phyloP scores from a whole-genome alignment of 2,329 filamentous ascomycete species.

The Talaromyces sp. region DNA sequence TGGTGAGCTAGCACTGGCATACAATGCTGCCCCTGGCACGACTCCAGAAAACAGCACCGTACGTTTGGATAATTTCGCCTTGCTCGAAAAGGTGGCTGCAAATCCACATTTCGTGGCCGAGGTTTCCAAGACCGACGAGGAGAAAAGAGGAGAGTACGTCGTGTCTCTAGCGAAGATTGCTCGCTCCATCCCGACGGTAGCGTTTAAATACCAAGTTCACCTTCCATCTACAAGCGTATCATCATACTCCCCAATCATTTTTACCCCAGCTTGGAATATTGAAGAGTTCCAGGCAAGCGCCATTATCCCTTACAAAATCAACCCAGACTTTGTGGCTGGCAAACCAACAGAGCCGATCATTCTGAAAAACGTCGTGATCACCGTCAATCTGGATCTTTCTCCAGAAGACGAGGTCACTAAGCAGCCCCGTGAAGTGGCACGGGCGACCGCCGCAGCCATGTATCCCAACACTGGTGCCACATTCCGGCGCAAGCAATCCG shows the following conservation, averaged over 20 bases:
- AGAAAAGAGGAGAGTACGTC: constrained; percentile 70
- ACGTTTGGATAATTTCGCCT: constrained; percentile 78
- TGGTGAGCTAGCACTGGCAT: constrained; percentile 84
- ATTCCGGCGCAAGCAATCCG: constrained; percentile 42
- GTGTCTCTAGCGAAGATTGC: constrained; percentile 67
- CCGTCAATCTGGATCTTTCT: constrained; percentile 40
- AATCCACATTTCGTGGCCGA: constrained; percentile 87
- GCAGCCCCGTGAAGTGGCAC: constrained; percentile 32
- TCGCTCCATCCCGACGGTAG: constrained; percentile 61
- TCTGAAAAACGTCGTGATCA: constrained; percentile 74
- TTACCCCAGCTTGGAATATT: constrained; percentile 75
- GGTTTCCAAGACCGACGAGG: constrained; percentile 43
- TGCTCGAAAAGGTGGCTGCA: constrained; percentile 86
- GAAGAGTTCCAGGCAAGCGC: constrained; percentile 81
- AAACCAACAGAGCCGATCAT: constrained; percentile 43
- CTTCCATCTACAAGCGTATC: constrained; percentile 54
- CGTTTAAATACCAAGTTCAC: constrained; percentile 89
- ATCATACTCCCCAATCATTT: constrained; percentile 63
- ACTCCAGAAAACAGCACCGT: constrained; percentile 53
- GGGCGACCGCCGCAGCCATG: constrained; percentile 40
- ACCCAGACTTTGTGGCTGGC: constrained; percentile 58
- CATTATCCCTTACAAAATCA: constrained; percentile 77
- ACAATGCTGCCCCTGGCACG: constrained; percentile 48
- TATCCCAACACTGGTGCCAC: constrained; percentile 39
- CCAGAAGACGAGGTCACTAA: constrained; percentile 43